phyloP scores from a whole-genome alignment of 345 rosid species.

The Fremontodendron californicum region DNA sequence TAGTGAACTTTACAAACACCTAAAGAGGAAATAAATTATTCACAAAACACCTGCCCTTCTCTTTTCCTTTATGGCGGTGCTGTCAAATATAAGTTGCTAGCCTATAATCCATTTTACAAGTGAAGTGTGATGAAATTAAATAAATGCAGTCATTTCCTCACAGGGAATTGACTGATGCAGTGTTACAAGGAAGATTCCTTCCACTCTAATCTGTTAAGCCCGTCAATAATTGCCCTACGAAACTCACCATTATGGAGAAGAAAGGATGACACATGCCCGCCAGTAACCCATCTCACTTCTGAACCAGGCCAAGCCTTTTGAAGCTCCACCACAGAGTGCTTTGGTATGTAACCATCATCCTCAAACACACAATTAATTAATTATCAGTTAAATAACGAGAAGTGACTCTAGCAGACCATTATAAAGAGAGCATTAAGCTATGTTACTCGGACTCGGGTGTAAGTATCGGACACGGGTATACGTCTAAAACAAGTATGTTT shows the following conservation, averaged over 20 bases:
- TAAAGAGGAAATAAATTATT: constrained; percentile 15
- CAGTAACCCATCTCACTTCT: constrained; percentile 98
- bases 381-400: neutral
- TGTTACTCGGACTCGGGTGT: too few species aligned
- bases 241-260: constrained; percentile 76
- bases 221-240: constrained; percentile 81
- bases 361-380: constrained; percentile 26
- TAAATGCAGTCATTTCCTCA: neutral
- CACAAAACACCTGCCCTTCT: constrained; percentile 11
- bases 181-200: constrained; percentile 60
- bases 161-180: neutral
- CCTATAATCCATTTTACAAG: constrained; percentile 19
- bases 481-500: too few species aligned
- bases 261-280: constrained; percentile 93
- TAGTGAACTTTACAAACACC: too few species aligned
- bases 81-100: constrained; percentile 16
- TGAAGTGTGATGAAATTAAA: too few species aligned
- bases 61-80: neutral
- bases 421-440: too few species aligned
- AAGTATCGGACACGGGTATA: too few species aligned
- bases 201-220: constrained; percentile 74
- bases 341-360: constrained; percentile 99
- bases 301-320: constrained; percentile 99
- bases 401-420: neutral
- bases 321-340: constrained; percentile 89